Percentiles rank a stretch among this genome's conserved stretches.
Evolutionary conservation across 345 rosid genomes (phyloP).

Genomic region (Cochlearia excelsa): DNA sequence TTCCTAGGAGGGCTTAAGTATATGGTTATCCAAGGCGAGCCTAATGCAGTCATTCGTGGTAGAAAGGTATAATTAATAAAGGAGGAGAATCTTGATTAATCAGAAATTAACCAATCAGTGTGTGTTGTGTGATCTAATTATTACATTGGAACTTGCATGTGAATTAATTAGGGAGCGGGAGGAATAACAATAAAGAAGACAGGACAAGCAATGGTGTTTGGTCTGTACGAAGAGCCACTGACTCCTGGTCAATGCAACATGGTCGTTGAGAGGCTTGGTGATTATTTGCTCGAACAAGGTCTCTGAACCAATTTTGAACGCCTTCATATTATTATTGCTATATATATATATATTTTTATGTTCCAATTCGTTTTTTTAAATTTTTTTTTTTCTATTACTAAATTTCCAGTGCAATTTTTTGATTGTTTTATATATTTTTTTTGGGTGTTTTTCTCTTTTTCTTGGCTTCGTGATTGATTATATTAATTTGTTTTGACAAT

Average conservation of each 20-base stretch:
- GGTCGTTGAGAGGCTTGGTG: conserved; percentile 86
- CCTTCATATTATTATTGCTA: not conserved
- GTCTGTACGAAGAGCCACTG: conserved; percentile 73
- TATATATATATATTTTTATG: not conserved
- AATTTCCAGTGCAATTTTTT: too few relatives aligned
- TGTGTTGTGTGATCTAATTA: too few relatives aligned
- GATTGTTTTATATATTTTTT: too few relatives aligned
- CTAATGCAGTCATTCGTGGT: conserved; percentile 72
- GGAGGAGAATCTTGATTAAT: too few relatives aligned
- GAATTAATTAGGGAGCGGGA: conserved; percentile 52
- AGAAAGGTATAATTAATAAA: conserved; percentile 45
- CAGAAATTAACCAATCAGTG: too few relatives aligned
- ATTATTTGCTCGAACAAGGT: conserved; percentile 74
- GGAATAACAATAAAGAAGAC: conserved; percentile 81
- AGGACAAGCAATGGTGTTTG: conserved; percentile 62
- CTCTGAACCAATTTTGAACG: conserved; percentile 33
- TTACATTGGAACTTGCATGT: too few relatives aligned
- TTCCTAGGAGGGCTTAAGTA: conserved; percentile 55
- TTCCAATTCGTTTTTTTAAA: conserved; percentile 12
- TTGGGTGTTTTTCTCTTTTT: too few relatives aligned
- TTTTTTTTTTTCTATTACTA: conserved; percentile 1
- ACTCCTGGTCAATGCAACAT: conserved; percentile 89
- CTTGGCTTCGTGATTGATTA: too few relatives aligned
- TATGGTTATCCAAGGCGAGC: conserved; percentile 45
- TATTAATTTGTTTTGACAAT: too few relatives aligned